These are phyloP conservation scores for Cicer cuneatum DNA, from an alignment of 306 rosid species.

Conservation along the genomic window DNA sequence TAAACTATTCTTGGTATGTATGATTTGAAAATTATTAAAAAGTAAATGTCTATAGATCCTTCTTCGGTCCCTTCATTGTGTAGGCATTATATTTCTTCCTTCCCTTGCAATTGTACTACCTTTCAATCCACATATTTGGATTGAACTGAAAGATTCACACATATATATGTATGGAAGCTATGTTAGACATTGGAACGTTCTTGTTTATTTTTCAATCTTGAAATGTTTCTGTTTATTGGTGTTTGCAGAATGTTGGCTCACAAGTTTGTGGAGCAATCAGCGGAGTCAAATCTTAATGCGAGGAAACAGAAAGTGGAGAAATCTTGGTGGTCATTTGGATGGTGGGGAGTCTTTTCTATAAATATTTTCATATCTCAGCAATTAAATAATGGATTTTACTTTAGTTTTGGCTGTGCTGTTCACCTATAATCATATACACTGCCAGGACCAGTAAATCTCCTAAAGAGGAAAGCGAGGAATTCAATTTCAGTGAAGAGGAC, in stretches of 20 bases:
- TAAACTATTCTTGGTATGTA: constrained; percentile 13
- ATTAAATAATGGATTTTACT: constrained; percentile 30
- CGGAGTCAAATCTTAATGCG: constrained; percentile 56
- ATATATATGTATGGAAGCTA: constrained; percentile 22
- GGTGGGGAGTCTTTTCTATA: constrained; percentile 55
- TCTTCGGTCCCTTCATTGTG: constrained; percentile 19
- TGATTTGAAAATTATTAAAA: constrained; percentile 19
- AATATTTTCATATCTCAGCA: constrained; percentile 24
- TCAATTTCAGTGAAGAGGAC: constrained; percentile 83
- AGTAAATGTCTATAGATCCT: constrained; percentile 1
- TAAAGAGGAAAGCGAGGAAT: constrained; percentile 72
- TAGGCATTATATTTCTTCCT: constrained; percentile 22
- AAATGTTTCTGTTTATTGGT: constrained; percentile 32
- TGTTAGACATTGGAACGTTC: constrained; percentile 36
- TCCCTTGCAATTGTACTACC: constrained; percentile 19
- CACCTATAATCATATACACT: constrained; percentile 33
- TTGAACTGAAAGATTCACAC: constrained; percentile 36
- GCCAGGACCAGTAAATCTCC: constrained; percentile 70
- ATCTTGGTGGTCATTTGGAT: constrained; percentile 91
- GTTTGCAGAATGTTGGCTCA: constrained; percentile 89
- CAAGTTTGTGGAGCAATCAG: constrained; percentile 79
- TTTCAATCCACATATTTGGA: constrained; percentile 20
- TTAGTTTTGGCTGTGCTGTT: constrained; percentile 36
- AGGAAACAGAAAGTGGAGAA: constrained; percentile 67
- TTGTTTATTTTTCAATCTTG: constrained; percentile 34